Conservation (phyloP, 495 filamentous ascomycete species). For the Penicillium nucicola region DNA sequence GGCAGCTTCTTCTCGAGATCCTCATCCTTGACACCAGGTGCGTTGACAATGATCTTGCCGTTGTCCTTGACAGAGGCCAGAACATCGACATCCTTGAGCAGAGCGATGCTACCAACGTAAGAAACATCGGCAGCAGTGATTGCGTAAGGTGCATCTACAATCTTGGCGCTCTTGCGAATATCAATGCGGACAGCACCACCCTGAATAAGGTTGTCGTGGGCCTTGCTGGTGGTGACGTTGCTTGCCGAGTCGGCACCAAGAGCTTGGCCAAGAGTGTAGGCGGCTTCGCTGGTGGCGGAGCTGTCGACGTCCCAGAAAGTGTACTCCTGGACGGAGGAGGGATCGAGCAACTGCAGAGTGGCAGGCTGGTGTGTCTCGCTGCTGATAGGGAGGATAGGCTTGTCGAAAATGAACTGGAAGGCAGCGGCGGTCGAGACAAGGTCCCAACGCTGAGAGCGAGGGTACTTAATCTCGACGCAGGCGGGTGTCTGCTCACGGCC, state of each 20-base stretch:
- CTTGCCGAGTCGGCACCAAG: conserved; percentile 70
- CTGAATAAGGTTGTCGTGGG: conserved; percentile 81
- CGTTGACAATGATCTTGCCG: conserved; percentile 70
- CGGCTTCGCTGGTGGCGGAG: conserved; percentile 61
- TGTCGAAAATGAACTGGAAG: conserved; percentile 59
- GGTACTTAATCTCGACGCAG: conserved; percentile 84
- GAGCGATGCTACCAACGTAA: conserved; percentile 72
- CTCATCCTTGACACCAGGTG: conserved; percentile 76
- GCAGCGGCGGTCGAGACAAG: conserved; percentile 70
- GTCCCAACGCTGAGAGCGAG: conserved; percentile 75
- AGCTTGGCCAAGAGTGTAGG: conserved; percentile 64
- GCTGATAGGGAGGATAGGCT: conserved; percentile 46
- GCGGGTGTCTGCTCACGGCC: conserved; percentile 56
- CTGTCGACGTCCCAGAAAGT: conserved; percentile 90
- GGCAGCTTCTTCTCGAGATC: conserved; percentile 89
- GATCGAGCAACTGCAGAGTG: conserved; percentile 46
- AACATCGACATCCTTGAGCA: conserved; percentile 73
- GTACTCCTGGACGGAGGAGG: conserved; percentile 66
- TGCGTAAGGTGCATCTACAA: conserved; percentile 78
- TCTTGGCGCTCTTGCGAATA: conserved; percentile 76
- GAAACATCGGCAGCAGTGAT: conserved; percentile 74
- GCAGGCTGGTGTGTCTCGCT: conserved; percentile 30
- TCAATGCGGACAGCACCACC: conserved; percentile 84
- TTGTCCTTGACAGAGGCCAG: conserved; percentile 65
- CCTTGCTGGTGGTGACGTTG: conserved; percentile 73